Base-by-base conservation (phyloP, 192 early-diverging fungal species). In the Gonapodya prolifera region DNA sequence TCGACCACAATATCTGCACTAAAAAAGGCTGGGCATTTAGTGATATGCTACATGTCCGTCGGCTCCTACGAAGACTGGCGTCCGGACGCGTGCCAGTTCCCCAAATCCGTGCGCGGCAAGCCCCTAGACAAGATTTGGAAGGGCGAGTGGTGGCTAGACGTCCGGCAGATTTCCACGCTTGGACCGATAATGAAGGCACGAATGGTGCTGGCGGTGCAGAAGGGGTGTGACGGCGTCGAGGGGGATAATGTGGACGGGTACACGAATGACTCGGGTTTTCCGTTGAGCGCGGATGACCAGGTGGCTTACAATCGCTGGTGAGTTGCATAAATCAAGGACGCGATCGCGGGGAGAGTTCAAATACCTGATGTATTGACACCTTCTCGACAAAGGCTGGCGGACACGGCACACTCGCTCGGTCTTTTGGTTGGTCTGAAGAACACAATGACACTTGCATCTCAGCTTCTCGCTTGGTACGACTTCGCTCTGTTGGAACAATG, bases 31-130 rank as follows among this genome's bases (percentile, higher is more conserved):
- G 71, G 28, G 8, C 18, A 18, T 30, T 16, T 30, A 8, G 71
- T 73, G 28, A 73, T 73, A 2, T 73, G 71, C 71, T 73, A 73
- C 31, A 30, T 73, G 13, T 73, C 71, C 31, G 71, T 32, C 31
- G 71, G 71, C 16, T 73, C 71, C 18, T 73, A 73, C 71, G 71
- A 73, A 29, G 71, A 73, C 29, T 73, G 71, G 71, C 71, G 71
- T 29, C 71, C 71, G 28, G 71, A 73, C 71, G 29, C 2, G 18
- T 18, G 28, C 28, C 8, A 18, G 28, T 73, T 73, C 71, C 71
- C 71, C 28, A 32, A 2, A 2, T 18, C 71, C 31, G 71, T 73
- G 2, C 28, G 18, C 18, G 71, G 71, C 18, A 32, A 73, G 71
- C 2, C 2, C 16, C 71, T 73, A 8, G 16, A 16, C 71, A 29